Evolutionary conservation across 345 rosid genomes (phyloP).

Genomic region (Aquilaria yunnanensis): DNA sequence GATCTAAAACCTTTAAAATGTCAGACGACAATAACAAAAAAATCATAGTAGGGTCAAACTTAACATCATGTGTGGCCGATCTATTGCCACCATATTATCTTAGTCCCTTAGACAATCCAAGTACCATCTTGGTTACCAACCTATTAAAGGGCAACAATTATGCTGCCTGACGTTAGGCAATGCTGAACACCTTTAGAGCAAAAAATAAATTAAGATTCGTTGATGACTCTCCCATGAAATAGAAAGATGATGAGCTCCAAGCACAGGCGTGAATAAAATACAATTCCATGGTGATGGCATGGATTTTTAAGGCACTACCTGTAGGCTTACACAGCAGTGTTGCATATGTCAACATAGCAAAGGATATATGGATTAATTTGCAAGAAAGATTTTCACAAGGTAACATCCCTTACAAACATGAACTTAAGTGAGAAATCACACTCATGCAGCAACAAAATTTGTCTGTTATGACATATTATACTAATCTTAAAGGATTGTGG

Average conservation of each 20-base stretch:
- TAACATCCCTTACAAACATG: neutral
- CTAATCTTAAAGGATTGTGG: slow-evolving; percentile 5
- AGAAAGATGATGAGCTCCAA: neutral
- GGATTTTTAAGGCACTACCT: slow-evolving; percentile 5
- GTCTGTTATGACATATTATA: neutral
- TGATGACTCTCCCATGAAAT: neutral
- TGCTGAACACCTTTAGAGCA: neutral
- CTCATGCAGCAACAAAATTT: neutral
- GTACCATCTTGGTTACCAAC: neutral
- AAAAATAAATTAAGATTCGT: neutral
- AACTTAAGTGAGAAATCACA: neutral
- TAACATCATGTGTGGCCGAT: too few relatives aligned
- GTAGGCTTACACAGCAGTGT: neutral
- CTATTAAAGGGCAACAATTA: neutral
- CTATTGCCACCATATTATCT: too few relatives aligned
- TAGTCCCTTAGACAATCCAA: neutral
- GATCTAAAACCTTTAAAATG: too few relatives aligned
- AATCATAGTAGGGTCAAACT: too few relatives aligned
- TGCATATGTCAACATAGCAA: neutral
- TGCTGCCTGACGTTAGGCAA: neutral
- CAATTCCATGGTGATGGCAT: neutral
- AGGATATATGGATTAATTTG: neutral
- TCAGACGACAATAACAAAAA: too few relatives aligned
- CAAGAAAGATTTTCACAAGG: slow-evolving; percentile 5
- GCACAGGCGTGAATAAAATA: neutral